phyloP scores from a whole-genome alignment of 2,329 filamentous ascomycete species.

The Penicillium sp. region DNA sequence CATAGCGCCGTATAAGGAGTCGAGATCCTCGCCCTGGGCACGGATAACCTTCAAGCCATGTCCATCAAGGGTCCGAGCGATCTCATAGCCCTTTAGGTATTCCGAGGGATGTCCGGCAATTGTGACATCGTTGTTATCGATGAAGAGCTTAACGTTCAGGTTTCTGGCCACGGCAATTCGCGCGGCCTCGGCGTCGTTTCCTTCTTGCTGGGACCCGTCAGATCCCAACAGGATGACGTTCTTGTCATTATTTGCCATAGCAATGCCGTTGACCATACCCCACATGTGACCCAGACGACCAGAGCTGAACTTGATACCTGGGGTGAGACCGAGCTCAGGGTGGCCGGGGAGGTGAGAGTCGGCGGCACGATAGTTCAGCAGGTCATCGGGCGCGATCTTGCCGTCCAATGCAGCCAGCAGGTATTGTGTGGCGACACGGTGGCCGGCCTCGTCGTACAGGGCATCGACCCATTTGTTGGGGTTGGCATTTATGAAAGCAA shows the following conservation, averaged over 20 bases:
- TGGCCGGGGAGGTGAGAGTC: constrained; percentile 41
- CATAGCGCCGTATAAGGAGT: constrained; percentile 34
- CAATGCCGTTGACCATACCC: constrained; percentile 39
- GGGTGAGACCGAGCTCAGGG: constrained; percentile 39
- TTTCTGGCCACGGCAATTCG: constrained; percentile 36
- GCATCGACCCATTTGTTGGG: constrained; percentile 32
- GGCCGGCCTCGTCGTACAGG: constrained; percentile 39
- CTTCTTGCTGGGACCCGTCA: constrained; percentile 42
- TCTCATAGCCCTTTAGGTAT: constrained; percentile 37
- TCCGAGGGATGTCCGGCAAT: constrained; percentile 41
- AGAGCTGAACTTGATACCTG: constrained; percentile 41
- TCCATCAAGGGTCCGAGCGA: constrained; percentile 32
- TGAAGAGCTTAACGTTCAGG: constrained; percentile 39
- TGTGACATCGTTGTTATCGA: constrained; percentile 43
- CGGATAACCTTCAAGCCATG: constrained; percentile 38
- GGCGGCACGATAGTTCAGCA: constrained; percentile 42
- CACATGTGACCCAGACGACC: constrained; percentile 42
- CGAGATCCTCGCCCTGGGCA: constrained; percentile 37
- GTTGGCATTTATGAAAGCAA: constrained; percentile 35
- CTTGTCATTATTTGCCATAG: constrained; percentile 37
- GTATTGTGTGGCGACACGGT: constrained; percentile 42
- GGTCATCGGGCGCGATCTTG: constrained; percentile 37
- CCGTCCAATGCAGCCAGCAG: constrained; percentile 36
- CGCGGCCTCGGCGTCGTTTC: constrained; percentile 41
- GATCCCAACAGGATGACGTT: constrained; percentile 37